These are phyloP conservation scores for Trifolium fragiferum DNA, from an alignment of 306 rosid species.

Conservation along the genomic window DNA sequence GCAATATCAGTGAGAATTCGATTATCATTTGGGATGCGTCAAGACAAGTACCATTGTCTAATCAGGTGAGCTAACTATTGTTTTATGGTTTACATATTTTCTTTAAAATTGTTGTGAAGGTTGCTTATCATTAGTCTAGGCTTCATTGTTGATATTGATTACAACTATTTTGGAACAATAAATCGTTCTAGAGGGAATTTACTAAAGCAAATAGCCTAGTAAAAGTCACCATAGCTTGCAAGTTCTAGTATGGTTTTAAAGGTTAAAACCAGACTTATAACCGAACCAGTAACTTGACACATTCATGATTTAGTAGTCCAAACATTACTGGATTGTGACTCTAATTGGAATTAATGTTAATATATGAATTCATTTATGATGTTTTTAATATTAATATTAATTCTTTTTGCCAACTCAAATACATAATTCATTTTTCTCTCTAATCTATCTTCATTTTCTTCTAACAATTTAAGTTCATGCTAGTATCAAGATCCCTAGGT, in stretches of 20 bases:
- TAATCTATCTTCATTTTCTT: background rate
- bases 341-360: conserved; percentile 8
- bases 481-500: background rate
- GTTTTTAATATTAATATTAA: conserved; percentile 2
- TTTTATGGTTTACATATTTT: conserved; percentile 11
- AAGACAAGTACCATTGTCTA: conserved; percentile 80
- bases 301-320: conserved; percentile 22
- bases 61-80: conserved; percentile 64
- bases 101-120: conserved; percentile 9
- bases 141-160: conserved; percentile 27
- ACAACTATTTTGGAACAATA: conserved; percentile 11
- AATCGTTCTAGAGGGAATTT: conserved; percentile 18
- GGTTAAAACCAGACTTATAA: background rate
- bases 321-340: background rate
- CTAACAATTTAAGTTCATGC: background rate
- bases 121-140: conserved; percentile 27
- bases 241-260: conserved; percentile 19
- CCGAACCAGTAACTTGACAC: background rate
- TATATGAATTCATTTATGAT: background rate
- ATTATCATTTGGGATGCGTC: conserved; percentile 88
- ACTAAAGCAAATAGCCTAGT: conserved; percentile 12
- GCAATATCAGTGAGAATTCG: conserved; percentile 77
- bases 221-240: conserved; percentile 26
- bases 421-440: background rate
- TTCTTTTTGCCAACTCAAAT: no score